phyloP scores from a whole-genome alignment of 805 yeast genomes.

The Maudiozyma bulderi region DNA sequence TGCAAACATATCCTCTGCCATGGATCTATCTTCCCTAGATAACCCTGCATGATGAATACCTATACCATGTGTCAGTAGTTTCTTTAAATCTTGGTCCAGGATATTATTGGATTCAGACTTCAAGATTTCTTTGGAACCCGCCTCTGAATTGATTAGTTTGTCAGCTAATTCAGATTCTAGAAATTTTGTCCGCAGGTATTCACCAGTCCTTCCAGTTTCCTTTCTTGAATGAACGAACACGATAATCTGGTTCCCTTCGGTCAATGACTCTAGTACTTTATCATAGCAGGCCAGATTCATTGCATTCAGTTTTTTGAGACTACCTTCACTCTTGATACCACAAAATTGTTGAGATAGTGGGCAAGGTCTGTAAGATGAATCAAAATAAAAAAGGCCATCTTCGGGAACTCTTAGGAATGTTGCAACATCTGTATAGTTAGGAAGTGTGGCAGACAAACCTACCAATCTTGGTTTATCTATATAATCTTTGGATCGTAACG shows the following conservation, averaged over 20 bases:
- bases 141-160: conserved; percentile 35
- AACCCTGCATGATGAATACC: conserved; percentile 93
- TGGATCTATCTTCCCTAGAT: conserved; percentile 57
- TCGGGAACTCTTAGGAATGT: conserved; percentile 60
- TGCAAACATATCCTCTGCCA: conserved; percentile 79
- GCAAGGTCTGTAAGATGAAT: conserved; percentile 79
- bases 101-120: conserved; percentile 51
- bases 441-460: conserved; percentile 88
- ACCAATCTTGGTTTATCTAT: conserved; percentile 55
- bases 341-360: conserved; percentile 83
- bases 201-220: conserved; percentile 80
- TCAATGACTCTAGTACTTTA: conserved; percentile 53
- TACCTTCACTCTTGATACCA: conserved; percentile 77
- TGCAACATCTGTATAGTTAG: conserved; percentile 83
- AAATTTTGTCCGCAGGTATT: conserved; percentile 55
- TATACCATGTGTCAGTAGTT: conserved; percentile 59
- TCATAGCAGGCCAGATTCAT: conserved; percentile 90
- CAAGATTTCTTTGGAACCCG: conserved; percentile 55
- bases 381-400: conserved; percentile 68
- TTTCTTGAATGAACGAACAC: conserved; percentile 91
- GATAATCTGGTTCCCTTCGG: conserved; percentile 67
- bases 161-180: conserved; percentile 44
- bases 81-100: conserved; percentile 44
- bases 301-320: conserved; percentile 66
- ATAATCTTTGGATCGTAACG: conserved; percentile 36